Conservation (phyloP, 805 yeast species). For the Aciculoconidium aculeatum region DNA sequence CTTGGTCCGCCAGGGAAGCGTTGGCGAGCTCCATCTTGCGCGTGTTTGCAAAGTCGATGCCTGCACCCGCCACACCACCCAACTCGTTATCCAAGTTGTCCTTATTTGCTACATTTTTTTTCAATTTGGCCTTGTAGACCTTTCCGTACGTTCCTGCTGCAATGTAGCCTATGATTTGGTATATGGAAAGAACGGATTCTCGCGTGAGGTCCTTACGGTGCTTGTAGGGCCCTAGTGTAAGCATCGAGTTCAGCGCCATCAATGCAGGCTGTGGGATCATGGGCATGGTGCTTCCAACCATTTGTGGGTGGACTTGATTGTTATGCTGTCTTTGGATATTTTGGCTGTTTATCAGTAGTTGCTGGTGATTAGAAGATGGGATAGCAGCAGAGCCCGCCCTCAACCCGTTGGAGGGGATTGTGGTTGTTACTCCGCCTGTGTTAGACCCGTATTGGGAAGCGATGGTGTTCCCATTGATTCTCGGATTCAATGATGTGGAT, state of each 20-base stretch:
- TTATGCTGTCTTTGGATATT: slow-evolving; percentile 1
- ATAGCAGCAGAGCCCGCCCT: background rate
- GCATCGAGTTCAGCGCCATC: slow-evolving; percentile 35
- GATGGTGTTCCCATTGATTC: too few relatives aligned
- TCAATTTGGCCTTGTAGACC: slow-evolving; percentile 79
- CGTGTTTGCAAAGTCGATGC: too few relatives aligned
- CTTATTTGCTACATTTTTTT: slow-evolving; percentile 12
- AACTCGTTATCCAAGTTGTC: slow-evolving; percentile 6
- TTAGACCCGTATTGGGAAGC: too few relatives aligned
- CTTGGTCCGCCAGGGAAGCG: too few relatives aligned
- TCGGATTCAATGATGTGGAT: too few relatives aligned
- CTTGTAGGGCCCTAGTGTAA: slow-evolving; percentile 39
- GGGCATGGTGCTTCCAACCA: slow-evolving; percentile 7
- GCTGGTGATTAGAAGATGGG: background rate
- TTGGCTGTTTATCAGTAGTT: slow-evolving; percentile 3
- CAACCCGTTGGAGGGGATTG: too few relatives aligned
- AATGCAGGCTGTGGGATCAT: slow-evolving; percentile 18
- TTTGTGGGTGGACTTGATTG: background rate
- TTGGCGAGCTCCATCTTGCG: too few relatives aligned
- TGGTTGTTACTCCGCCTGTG: background rate
- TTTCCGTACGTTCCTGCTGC: slow-evolving; percentile 98
- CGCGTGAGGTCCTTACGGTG: slow-evolving; percentile 57
- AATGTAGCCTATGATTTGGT: slow-evolving; percentile 87
- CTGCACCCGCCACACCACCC: too few relatives aligned
- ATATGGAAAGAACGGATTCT: slow-evolving; percentile 72